Conservation (phyloP, 2,329 filamentous ascomycete genomes). For the Aureobasidium sp. region DNA sequence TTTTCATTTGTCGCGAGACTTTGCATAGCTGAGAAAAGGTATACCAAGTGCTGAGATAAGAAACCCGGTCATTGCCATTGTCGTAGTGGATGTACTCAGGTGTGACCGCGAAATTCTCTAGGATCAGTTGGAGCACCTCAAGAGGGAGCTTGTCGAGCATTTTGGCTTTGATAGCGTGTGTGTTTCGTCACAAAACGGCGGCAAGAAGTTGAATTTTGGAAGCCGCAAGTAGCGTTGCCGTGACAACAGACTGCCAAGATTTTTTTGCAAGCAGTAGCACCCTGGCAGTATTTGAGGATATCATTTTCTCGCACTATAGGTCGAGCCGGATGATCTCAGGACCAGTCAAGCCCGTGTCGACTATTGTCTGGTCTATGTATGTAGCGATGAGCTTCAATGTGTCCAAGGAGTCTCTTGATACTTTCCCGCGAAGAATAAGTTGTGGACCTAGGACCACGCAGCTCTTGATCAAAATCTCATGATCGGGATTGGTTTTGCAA, state of each 20-base stretch:
- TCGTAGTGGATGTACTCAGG: neutral
- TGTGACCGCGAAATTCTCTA: neutral
- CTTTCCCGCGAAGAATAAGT: no score
- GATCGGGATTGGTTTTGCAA: neutral
- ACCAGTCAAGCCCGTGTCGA: no score
- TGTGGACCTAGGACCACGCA: no score
- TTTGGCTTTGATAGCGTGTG: neutral
- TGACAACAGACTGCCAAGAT: neutral
- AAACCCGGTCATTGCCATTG: neutral
- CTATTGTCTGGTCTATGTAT: neutral
- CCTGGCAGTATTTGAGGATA: neutral
- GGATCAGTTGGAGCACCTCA: neutral
- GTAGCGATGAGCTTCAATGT: no score
- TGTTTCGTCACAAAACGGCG: neutral
- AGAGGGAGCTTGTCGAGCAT: neutral
- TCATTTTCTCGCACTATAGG: neutral
- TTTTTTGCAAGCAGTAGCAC: neutral
- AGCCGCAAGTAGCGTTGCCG: neutral
- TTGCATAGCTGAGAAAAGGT: neutral
- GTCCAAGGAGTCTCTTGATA: no score
- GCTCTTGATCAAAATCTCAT: no score
- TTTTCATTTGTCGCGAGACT: neutral
- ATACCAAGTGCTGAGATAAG: neutral
- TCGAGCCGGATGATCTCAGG: no score
- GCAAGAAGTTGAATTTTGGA: neutral